These are phyloP conservation scores for Medicago truncatula DNA, from an alignment of 306 rosid genomes.

Conservation along the genomic window MtrunA17r5.0-ANR NC_053046.1:40851501-40852000, in stretches of 20 bases:
- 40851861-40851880: conserved; percentile 17
- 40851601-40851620: conserved; percentile 13
- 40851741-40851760: conserved; percentile 12
- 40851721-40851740: conserved; percentile 6
- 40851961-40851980: conserved; percentile 22
- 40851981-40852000: conserved; percentile 6
- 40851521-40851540: conserved; percentile 75
- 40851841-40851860: conserved; percentile 3
- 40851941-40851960: not conserved
- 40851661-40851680: conserved; percentile 4
- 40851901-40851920: conserved; percentile 18
- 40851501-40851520: conserved; percentile 89
- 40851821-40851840: conserved; percentile 17
- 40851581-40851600: conserved; percentile 17
- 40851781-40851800: conserved; percentile 12
- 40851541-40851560: conserved; percentile 21
- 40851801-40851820: conserved; percentile 22
- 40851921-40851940: not conserved
- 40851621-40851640: conserved; percentile 23
- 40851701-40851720: conserved; percentile 23
- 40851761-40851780: not conserved
- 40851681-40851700: conserved; percentile 7
- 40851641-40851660: conserved; percentile 23
- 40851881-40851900: not conserved
- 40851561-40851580: conserved; percentile 5